phyloP scores from a whole-genome alignment of 192 early-diverging fungal species.

The Geosiphon pyriformis region DNA sequence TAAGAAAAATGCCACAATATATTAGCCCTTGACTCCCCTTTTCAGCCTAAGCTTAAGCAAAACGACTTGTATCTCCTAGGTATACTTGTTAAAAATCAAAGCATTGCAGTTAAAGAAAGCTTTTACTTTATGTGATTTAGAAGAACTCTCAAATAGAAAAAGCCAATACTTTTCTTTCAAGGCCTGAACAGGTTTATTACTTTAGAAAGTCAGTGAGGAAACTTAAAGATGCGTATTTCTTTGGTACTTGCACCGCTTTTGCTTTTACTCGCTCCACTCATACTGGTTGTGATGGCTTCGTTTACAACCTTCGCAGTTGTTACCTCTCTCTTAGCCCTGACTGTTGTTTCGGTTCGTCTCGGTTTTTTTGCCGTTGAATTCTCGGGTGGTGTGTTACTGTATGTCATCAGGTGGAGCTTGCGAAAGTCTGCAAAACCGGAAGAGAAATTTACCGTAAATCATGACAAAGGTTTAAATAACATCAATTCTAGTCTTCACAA shows the following conservation, averaged over 20 bases:
- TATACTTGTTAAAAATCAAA: no score
- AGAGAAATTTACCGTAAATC: no score
- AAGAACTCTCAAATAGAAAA: no score
- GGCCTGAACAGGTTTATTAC: no score
- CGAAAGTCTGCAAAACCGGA: not conserved
- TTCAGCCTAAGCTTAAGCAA: no score
- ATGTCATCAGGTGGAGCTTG: not conserved
- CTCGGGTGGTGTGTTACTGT: not conserved
- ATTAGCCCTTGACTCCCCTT: no score
- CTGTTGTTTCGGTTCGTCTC: not conserved
- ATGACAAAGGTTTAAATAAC: not conserved
- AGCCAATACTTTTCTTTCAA: no score
- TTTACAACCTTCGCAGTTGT: slow-evolving; percentile 9
- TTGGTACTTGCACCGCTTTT: not conserved
- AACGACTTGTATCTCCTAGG: no score
- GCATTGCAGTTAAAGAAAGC: no score
- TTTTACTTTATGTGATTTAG: no score
- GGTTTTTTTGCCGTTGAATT: slow-evolving; percentile 10
- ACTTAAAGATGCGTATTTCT: slow-evolving; percentile 6
- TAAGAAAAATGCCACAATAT: no score
- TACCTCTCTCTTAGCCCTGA: not conserved
- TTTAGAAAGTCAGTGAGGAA: no score
- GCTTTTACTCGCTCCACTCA: not conserved
- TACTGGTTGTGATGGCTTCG: not conserved
- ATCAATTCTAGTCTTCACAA: not conserved